Evolutionary conservation across 108 stramenopile species (phyloP).

Genomic region (Halocafeteria seosinensis): DNA sequence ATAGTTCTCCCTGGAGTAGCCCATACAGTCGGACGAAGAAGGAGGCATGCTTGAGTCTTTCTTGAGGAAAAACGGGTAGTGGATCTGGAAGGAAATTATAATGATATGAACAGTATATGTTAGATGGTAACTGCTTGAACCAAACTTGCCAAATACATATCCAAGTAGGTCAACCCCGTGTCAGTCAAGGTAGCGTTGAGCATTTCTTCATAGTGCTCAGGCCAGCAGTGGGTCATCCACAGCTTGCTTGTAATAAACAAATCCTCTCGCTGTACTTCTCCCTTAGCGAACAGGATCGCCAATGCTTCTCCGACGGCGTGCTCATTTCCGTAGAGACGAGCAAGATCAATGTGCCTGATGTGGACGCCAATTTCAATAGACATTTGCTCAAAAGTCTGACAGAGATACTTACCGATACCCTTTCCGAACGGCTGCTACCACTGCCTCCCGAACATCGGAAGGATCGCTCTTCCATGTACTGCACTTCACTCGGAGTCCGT

Average conservation of each 20-base stretch:
- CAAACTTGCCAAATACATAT: no score
- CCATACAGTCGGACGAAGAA: not conserved
- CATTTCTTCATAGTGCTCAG: constrained; percentile 46
- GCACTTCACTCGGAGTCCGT: no score
- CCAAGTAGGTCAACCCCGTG: constrained; percentile 36
- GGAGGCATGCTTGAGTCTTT: constrained; percentile 32
- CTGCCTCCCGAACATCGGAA: no score
- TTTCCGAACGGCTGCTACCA: no score
- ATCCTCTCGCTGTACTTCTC: constrained; percentile 46
- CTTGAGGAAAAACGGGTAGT: constrained; percentile 43
- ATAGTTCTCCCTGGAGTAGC: not conserved
- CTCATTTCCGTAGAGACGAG: constrained; percentile 50
- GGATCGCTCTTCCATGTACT: no score
- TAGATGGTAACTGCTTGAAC: no score
- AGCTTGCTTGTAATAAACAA: constrained; percentile 63
- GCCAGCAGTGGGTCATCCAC: constrained; percentile 30
- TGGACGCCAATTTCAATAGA: no score
- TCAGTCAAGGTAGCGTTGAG: constrained; percentile 35
- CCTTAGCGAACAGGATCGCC: constrained; percentile 30
- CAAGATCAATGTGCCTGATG: constrained; percentile 36
- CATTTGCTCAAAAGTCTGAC: no score
- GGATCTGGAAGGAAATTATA: no score
- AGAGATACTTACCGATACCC: no score
- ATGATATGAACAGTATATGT: no score
- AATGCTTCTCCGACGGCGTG: constrained; percentile 49